Evolutionary conservation across 331 rosid genomes (phyloP).

Genomic region (Arachis monticola): DNA sequence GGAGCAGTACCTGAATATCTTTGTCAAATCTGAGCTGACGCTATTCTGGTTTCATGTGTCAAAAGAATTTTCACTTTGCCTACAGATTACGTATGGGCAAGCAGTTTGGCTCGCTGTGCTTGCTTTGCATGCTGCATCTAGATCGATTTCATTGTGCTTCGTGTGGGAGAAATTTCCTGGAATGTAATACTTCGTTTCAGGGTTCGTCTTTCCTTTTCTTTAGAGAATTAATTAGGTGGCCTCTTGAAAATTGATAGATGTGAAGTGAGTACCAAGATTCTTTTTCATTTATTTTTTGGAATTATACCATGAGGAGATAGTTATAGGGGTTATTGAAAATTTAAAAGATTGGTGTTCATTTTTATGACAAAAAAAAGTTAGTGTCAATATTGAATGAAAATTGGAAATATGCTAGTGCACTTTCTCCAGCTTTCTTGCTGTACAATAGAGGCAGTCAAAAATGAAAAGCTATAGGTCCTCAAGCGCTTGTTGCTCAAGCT

Average conservation of each 20-base stretch:
- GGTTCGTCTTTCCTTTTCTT: conserved; percentile 1
- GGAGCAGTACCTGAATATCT: conserved; percentile 23
- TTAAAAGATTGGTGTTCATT: conserved; percentile 32
- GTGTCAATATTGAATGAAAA: background rate
- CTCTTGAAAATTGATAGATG: conserved; percentile 25
- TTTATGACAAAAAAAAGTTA: conserved; percentile 18
- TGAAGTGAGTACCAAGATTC: conserved; percentile 4
- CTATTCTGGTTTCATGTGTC: conserved; percentile 21
- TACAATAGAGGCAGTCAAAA: background rate
- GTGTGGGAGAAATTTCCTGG: conserved; percentile 28
- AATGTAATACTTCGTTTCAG: conserved; percentile 33
- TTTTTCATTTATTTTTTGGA: conserved; percentile 25
- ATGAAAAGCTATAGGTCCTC: background rate
- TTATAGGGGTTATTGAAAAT: background rate
- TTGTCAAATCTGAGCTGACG: conserved; percentile 35
- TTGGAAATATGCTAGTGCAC: background rate
- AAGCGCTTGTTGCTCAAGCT: background rate
- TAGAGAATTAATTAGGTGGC: conserved; percentile 36
- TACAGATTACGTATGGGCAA: conserved; percentile 42
- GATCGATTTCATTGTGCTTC: conserved; percentile 26
- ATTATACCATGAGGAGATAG: conserved; percentile 15
- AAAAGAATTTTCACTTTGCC: conserved; percentile 20
- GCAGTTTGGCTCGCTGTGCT: conserved; percentile 39
- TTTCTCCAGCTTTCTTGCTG: background rate
- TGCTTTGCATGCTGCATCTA: conserved; percentile 31